A percentile compares a stretch with the other conserved stretches of the same genome.
These are phyloP conservation scores for Pythium sukuiense DNA, from an alignment of 352 stramenopile species.

Conservation along the genomic window DNA sequence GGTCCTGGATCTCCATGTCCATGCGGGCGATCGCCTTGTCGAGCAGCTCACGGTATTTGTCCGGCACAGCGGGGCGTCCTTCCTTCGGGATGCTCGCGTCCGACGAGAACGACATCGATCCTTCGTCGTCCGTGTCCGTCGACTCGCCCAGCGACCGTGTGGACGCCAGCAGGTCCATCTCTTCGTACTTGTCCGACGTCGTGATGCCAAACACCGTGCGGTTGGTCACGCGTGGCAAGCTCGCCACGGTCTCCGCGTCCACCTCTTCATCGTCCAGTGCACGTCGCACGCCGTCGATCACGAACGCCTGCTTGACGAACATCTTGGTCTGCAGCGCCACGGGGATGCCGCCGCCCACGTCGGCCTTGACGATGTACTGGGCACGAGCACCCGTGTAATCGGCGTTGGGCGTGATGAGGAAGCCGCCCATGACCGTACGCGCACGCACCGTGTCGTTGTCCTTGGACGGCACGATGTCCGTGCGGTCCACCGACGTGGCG, in stretches of 20 bases:
- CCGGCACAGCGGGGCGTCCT: conserved; percentile 42
- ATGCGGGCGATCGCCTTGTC: conserved; percentile 58
- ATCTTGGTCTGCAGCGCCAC: conserved; percentile 60
- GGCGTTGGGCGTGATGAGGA: conserved; percentile 58
- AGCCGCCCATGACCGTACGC: conserved; percentile 56
- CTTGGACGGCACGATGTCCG: conserved; percentile 36
- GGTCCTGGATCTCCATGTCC: conserved; percentile 57
- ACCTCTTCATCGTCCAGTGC: conserved; percentile 52
- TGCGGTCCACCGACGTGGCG: conserved; percentile 38
- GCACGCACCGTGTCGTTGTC: conserved; percentile 52
- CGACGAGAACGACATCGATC: conserved; percentile 23
- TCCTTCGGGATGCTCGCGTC: conserved; percentile 36
- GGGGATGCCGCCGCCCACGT: conserved; percentile 60
- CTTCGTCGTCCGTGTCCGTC: conserved; percentile 43
- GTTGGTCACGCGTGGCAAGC: conserved; percentile 45
- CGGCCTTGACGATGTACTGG: conserved; percentile 70
- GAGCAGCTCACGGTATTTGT: conserved; percentile 56
- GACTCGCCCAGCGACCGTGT: conserved; percentile 16
- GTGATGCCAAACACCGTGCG: conserved; percentile 46
- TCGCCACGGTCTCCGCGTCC: conserved; percentile 8
- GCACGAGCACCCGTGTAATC: conserved; percentile 54
- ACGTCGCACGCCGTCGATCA: conserved; percentile 57
- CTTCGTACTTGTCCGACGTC: conserved; percentile 33
- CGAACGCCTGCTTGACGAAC: conserved; percentile 70
- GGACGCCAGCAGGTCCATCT: conserved; percentile 8